phyloP scores from a whole-genome alignment of 225 moss, liverwort and hornwort species.

The Rhytidiadelphus loreus region DNA sequence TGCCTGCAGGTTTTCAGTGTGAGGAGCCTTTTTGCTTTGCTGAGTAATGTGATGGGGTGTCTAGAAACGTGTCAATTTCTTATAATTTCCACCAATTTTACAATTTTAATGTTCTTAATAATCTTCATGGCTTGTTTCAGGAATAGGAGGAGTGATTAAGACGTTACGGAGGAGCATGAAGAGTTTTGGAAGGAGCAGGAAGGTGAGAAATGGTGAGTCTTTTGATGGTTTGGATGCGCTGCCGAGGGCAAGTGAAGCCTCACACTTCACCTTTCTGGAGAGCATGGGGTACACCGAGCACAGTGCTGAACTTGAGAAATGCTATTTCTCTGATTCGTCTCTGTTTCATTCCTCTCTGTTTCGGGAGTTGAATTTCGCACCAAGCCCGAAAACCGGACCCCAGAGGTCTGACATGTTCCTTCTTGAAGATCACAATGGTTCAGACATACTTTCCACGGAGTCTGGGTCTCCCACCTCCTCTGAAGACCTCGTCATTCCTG shows the following conservation, averaged over 20 bases:
- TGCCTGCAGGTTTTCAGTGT: background rate
- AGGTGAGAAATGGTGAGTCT: background rate
- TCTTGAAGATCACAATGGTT: background rate
- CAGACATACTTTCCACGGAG: background rate
- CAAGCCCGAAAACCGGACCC: background rate
- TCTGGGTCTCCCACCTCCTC: background rate
- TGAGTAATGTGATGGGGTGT: background rate
- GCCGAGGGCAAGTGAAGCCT: slow-evolving; percentile 5
- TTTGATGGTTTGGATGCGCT: background rate
- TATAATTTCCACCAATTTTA: background rate
- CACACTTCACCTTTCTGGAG: background rate
- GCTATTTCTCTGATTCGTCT: slow-evolving; percentile 32
- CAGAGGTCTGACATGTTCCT: slow-evolving; percentile 22
- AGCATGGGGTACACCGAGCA: slow-evolving; percentile 11
- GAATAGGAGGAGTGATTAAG: slow-evolving; percentile 21
- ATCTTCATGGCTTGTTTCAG: background rate
- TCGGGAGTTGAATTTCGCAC: background rate
- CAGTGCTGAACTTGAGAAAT: slow-evolving; percentile 15
- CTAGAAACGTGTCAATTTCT: background rate
- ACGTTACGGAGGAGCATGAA: slow-evolving; percentile 11
- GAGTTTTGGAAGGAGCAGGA: slow-evolving; percentile 24
- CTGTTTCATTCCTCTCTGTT: slow-evolving; percentile 3
- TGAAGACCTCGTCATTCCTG: background rate
- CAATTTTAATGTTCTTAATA: background rate
- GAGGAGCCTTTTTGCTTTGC: background rate